Conservation (phyloP, 176 grass and related monocot species). For the Pontederia crassipes region DNA sequence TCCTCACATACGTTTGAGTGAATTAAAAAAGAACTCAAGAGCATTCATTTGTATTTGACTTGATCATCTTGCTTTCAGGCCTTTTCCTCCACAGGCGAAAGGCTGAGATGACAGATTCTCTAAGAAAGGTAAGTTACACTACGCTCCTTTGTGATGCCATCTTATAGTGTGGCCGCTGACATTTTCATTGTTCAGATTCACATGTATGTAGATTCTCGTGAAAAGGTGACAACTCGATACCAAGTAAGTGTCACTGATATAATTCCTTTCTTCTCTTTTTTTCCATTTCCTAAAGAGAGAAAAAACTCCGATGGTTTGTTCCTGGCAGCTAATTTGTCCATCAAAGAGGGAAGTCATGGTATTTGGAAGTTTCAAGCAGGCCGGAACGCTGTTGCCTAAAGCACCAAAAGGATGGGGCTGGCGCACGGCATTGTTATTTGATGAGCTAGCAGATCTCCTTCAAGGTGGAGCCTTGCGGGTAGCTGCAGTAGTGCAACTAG, state of each 20-base stretch:
- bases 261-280: background rate
- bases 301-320: background rate
- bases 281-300: background rate
- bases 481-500: conserved; percentile 77
- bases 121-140: conserved; percentile 66
- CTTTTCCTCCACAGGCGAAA: conserved; percentile 94
- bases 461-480: conserved; percentile 73
- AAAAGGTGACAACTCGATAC: conserved; percentile 95
- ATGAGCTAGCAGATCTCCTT: conserved; percentile 81
- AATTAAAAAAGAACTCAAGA: background rate
- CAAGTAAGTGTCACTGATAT: conserved; percentile 36
- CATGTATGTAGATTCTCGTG: conserved; percentile 68
- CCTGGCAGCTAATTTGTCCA: conserved; percentile 77
- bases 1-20: background rate
- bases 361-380: conserved; percentile 89
- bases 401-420: conserved; percentile 98
- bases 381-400: conserved; percentile 84
- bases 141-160: conserved; percentile 7
- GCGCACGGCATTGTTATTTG: conserved; percentile 88
- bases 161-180: background rate
- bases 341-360: conserved; percentile 89
- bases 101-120: conserved; percentile 61
- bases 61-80: conserved; percentile 30
- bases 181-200: conserved; percentile 43
- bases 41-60: background rate